A percentile compares a stretch with the other conserved stretches of the same genome.
These are phyloP conservation scores for Hylodesmum podocarpum DNA, from an alignment of 306 rosid genomes.

Conservation along the genomic window DNA sequence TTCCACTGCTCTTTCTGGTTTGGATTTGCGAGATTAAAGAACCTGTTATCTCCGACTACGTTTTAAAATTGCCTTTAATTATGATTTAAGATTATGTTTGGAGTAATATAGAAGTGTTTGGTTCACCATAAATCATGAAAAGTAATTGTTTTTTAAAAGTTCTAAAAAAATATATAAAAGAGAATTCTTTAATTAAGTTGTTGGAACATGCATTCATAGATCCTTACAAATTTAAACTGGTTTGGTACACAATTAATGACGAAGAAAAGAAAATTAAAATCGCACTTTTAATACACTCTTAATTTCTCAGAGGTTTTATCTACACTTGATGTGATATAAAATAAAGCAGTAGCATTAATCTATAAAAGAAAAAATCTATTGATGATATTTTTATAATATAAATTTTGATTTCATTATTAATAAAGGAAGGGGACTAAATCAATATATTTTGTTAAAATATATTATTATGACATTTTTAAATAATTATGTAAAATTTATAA, in stretches of 20 bases:
- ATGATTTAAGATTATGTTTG: not conserved
- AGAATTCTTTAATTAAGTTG: not conserved
- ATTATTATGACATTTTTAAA: too few species aligned
- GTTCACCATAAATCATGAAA: not conserved
- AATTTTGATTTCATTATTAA: not conserved
- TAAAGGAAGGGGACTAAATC: not conserved
- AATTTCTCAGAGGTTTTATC: not conserved
- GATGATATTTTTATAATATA: not conserved
- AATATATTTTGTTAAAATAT: too few species aligned
- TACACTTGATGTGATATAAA: not conserved
- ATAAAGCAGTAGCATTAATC: not conserved
- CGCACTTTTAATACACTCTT: not conserved
- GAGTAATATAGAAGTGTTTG: not conserved
- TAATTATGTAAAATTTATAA: not conserved
- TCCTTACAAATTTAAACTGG: not conserved
- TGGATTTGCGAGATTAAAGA: not conserved
- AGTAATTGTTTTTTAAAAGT: not conserved
- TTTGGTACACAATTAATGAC: not conserved
- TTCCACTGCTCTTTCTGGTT: not conserved
- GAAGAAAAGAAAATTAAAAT: not conserved
- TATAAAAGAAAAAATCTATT: not conserved
- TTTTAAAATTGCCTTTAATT: not conserved
- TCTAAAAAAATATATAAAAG: not conserved
- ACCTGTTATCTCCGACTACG: not conserved
- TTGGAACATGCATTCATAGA: not conserved